A percentile compares a stretch with the other conserved stretches of the same genome.
These are phyloP conservation scores for Protostelium mycophagum DNA, from an alignment of 78 protist species.

Conservation along the genomic window DNA sequence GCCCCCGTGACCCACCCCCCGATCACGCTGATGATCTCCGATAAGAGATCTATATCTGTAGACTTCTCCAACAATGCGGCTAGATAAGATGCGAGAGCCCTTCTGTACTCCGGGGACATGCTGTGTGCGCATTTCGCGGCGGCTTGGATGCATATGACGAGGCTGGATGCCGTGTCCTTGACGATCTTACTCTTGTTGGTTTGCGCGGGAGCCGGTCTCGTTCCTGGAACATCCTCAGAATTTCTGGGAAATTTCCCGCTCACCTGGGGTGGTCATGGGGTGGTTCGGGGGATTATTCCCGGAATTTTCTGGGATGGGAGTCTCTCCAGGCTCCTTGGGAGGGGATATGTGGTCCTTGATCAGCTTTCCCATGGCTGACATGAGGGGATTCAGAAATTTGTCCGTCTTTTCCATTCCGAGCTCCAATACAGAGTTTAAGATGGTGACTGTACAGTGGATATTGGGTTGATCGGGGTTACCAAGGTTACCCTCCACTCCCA, in stretches of 20 bases:
- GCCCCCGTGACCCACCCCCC: conserved; percentile 17
- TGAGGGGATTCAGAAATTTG: neutral
- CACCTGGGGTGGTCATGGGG: neutral
- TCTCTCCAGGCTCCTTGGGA: neutral
- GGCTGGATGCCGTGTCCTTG: conserved; percentile 12
- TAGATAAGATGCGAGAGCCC: conserved; percentile 15
- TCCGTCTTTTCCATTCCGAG: neutral
- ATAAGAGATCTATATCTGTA: conserved; percentile 30
- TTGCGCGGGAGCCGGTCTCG: neutral
- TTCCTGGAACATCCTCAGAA: neutral
- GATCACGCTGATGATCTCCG: conserved; percentile 11
- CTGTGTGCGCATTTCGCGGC: conserved; percentile 1
- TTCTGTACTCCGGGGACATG: conserved; percentile 39
- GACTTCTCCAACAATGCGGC: conserved; percentile 20
- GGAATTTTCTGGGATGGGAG: neutral
- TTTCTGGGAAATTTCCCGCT: neutral
- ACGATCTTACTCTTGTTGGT: neutral
- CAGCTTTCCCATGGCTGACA: conserved; percentile 12
- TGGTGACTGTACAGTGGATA: neutral
- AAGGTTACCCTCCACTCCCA: conserved; percentile 1
- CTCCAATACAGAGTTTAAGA: neutral
- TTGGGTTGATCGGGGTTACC: conserved; percentile 13
- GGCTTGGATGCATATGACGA: conserved; percentile 19
- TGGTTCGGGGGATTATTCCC: neutral
- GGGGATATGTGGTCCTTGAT: conserved; percentile 12